phyloP scores from a whole-genome alignment of 805 yeast genomes.

The Metschnikowia proteae region DNA sequence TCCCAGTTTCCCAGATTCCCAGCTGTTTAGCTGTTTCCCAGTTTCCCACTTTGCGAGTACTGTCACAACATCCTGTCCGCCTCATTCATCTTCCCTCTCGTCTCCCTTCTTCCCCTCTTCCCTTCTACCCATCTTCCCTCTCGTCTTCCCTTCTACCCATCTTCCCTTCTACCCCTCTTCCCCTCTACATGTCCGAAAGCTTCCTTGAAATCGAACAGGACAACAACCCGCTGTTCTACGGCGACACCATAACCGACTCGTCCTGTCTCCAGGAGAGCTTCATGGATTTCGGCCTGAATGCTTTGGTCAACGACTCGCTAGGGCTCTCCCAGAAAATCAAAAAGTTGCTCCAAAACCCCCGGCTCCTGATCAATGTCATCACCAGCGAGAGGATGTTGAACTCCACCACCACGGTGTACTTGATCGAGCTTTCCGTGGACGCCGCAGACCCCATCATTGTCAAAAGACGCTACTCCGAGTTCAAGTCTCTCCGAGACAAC shows the following conservation, averaged over 20 bases:
- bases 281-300: conserved; percentile 15
- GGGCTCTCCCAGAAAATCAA: conserved; percentile 23
- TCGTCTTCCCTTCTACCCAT: too few species aligned
- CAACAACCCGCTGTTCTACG: conserved; percentile 42
- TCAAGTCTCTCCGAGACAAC: conserved; percentile 40
- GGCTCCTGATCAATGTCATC: conserved; percentile 28
- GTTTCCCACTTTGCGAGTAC: too few species aligned
- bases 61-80: too few species aligned
- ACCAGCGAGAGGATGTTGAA: conserved; percentile 35
- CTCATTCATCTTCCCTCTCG: too few species aligned
- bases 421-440: conserved; percentile 25
- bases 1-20: too few species aligned
- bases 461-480: conserved; percentile 42
- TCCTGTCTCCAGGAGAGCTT: conserved; percentile 13
- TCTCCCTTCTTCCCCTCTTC: too few species aligned
- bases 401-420: conserved; percentile 36
- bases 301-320: conserved; percentile 17
- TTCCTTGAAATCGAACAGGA: conserved; percentile 44
- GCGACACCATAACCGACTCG: conserved; percentile 7
- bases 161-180: too few species aligned
- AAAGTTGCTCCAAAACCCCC: conserved; percentile 26
- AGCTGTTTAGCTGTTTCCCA: too few species aligned
- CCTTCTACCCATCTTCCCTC: too few species aligned
- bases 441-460: conserved; percentile 28
- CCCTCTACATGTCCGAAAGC: conserved; percentile 19